phyloP scores from a whole-genome alignment of 2,329 filamentous ascomycete genomes.

The Cordyceps cateniannulata region DNA sequence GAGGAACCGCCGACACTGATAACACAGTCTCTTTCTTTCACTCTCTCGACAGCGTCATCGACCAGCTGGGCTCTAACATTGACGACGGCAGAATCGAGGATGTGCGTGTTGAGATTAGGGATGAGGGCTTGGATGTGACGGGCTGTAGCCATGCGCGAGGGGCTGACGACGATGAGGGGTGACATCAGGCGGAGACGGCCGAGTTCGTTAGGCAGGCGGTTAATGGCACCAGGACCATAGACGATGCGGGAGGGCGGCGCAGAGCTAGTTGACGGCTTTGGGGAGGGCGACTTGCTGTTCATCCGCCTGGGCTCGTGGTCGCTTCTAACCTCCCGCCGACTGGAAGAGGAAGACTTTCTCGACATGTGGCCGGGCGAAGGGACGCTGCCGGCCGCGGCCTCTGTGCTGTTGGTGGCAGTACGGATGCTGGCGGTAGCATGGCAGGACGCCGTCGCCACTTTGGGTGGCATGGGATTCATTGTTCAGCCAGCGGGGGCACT shows the following conservation, averaged over 20 bases:
- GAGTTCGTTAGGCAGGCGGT: slow-evolving; percentile 28
- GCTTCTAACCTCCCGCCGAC: background rate
- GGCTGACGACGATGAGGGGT: slow-evolving; percentile 32
- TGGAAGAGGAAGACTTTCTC: slow-evolving; percentile 4
- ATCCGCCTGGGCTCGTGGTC: background rate
- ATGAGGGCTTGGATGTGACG: slow-evolving; percentile 27
- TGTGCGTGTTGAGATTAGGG: slow-evolving; percentile 25
- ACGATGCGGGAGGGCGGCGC: slow-evolving; percentile 26
- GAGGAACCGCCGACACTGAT: slow-evolving; percentile 58
- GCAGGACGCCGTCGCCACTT: slow-evolving; percentile 3
- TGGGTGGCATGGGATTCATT: slow-evolving; percentile 3
- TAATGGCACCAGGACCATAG: slow-evolving; percentile 27
- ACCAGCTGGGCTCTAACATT: slow-evolving; percentile 23
- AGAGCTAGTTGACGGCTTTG: background rate
- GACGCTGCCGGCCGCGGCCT: background rate
- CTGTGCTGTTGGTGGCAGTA: background rate
- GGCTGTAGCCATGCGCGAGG: slow-evolving; percentile 30
- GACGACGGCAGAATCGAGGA: slow-evolving; percentile 28
- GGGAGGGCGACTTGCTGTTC: slow-evolving; percentile 3
- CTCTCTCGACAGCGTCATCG: slow-evolving; percentile 22
- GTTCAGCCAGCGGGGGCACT: background rate
- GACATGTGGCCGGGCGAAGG: background rate
- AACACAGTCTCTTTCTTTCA: slow-evolving; percentile 44
- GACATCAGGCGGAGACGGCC: slow-evolving; percentile 24
- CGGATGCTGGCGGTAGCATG: background rate